phyloP scores from a whole-genome alignment of 2,329 filamentous ascomycete species.

The Xylariaceae sp. region DNA sequence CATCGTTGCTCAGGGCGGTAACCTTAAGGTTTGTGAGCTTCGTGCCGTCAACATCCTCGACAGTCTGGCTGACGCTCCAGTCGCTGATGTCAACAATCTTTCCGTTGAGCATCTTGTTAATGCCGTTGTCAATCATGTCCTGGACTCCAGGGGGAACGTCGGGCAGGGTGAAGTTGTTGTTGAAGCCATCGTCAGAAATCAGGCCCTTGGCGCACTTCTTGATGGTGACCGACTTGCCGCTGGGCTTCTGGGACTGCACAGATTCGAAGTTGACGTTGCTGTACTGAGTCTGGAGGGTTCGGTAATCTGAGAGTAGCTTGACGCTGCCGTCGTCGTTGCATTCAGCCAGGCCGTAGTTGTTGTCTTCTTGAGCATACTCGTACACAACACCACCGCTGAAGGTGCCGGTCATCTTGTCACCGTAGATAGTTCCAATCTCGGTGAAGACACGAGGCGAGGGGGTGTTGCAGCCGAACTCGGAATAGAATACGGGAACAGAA shows the following conservation, averaged over 20 bases:
- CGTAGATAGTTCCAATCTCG: conserved; percentile 70
- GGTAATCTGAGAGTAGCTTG: conserved; percentile 60
- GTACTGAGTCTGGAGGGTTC: conserved; percentile 72
- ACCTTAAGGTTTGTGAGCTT: conserved; percentile 43
- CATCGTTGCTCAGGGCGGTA: conserved; percentile 19
- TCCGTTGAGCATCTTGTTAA: conserved; percentile 59
- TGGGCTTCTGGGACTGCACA: conserved; percentile 60
- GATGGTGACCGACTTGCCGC: conserved; percentile 45
- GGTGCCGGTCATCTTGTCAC: conserved; percentile 60
- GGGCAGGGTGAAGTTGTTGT: conserved; percentile 75
- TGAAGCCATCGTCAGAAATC: conserved; percentile 66
- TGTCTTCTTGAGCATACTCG: conserved; percentile 70
- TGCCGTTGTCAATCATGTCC: conserved; percentile 71
- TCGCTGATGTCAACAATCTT: conserved; percentile 65
- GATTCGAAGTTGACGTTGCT: conserved; percentile 66
- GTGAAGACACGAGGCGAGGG: conserved; percentile 69
- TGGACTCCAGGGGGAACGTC: conserved; percentile 61
- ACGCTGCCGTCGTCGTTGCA: conserved; percentile 55
- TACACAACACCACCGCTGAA: conserved; percentile 78
- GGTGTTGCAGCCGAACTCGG: conserved; percentile 75
- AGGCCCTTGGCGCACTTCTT: conserved; percentile 63
- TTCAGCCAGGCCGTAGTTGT: conserved; percentile 61
- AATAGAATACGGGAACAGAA: conserved; percentile 75
- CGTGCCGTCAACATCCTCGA: conserved; percentile 38
- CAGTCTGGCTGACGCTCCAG: conserved; percentile 49